Percentiles rank a stretch among this genome's conserved stretches.
These are phyloP conservation scores for Calendula officinalis DNA, from an alignment of 129 eudicot species.

Conservation along the genomic window DNA sequence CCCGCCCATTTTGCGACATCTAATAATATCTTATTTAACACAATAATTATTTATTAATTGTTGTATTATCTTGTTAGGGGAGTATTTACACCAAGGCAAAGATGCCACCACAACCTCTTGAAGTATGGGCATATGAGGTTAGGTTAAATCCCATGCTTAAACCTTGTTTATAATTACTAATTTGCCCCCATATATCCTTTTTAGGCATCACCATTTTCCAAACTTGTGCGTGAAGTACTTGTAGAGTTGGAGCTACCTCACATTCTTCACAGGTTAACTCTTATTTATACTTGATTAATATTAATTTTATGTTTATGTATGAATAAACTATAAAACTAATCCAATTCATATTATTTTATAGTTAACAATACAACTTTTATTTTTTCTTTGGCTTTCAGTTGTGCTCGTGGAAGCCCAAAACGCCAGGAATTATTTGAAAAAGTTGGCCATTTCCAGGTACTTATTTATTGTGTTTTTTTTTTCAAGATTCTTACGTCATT, in stretches of 20 bases:
- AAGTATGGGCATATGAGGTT: constrained; percentile 94
- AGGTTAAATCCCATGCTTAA: constrained; percentile 43
- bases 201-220: constrained; percentile 94
- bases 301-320: neutral
- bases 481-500: neutral
- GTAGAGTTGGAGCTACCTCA: constrained; percentile 97
- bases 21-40: neutral
- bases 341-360: no score
- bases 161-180: constrained; percentile 16
- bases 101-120: constrained; percentile 95
- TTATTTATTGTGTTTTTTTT: neutral
- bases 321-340: neutral
- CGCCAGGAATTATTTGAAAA: constrained; percentile 57
- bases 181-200: neutral
- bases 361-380: neutral
- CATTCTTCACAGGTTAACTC: constrained; percentile 73
- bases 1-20: neutral
- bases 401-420: constrained; percentile 99
- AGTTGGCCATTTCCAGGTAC: constrained; percentile 91
- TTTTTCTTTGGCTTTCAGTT: constrained; percentile 47
- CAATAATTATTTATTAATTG: no score
- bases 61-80: constrained; percentile 46
- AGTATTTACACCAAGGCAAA: constrained; percentile 67
- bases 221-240: constrained; percentile 94
- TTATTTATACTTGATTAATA: constrained; percentile 3